A percentile compares a stretch with the other conserved stretches of the same genome.
These are phyloP conservation scores for Aspergillus sojae DNA, from an alignment of 2,329 filamentous ascomycete species.

Conservation along the genomic window DNA sequence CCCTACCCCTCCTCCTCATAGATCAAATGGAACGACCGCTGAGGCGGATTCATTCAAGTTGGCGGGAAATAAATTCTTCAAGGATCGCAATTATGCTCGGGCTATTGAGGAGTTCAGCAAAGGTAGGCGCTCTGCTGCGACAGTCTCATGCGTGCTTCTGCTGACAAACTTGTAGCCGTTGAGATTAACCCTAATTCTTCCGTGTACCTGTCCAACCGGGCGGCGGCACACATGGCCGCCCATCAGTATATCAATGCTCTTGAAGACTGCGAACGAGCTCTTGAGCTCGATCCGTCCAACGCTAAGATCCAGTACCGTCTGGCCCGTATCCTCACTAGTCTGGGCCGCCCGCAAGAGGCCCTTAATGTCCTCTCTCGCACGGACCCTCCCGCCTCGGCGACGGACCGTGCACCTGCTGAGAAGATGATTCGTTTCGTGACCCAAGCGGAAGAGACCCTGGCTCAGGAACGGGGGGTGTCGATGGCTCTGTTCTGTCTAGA, in stretches of 20 bases:
- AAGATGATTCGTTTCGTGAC: slow-evolving; percentile 82
- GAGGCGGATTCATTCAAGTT: slow-evolving; percentile 92
- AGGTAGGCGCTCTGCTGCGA: slow-evolving; percentile 60
- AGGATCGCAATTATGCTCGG: slow-evolving; percentile 83
- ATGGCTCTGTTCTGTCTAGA: slow-evolving; percentile 93
- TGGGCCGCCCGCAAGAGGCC: slow-evolving; percentile 86
- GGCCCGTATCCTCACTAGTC: slow-evolving; percentile 83
- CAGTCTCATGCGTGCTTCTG: not conserved
- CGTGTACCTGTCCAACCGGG: slow-evolving; percentile 92
- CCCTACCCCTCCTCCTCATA: slow-evolving; percentile 51
- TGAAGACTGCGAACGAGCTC: slow-evolving; percentile 81
- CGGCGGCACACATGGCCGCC: slow-evolving; percentile 89
- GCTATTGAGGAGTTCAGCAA: slow-evolving; percentile 94
- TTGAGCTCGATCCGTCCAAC: slow-evolving; percentile 82
- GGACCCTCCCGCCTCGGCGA: slow-evolving; percentile 75
- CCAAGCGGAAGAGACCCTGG: slow-evolving; percentile 76
- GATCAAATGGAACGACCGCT: slow-evolving; percentile 58
- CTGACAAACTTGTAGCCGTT: slow-evolving; percentile 63
- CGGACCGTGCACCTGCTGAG: slow-evolving; percentile 80
- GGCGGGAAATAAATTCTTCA: slow-evolving; percentile 95
- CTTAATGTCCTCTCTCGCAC: slow-evolving; percentile 80
- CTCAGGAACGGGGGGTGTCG: slow-evolving; percentile 76
- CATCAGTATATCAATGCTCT: slow-evolving; percentile 77
- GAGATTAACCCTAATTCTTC: slow-evolving; percentile 82
- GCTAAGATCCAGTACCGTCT: slow-evolving; percentile 85